Evolutionary conservation across 371 early-diverging fungal species (phyloP).

Genomic region (Mucor plumbeus): DNA sequence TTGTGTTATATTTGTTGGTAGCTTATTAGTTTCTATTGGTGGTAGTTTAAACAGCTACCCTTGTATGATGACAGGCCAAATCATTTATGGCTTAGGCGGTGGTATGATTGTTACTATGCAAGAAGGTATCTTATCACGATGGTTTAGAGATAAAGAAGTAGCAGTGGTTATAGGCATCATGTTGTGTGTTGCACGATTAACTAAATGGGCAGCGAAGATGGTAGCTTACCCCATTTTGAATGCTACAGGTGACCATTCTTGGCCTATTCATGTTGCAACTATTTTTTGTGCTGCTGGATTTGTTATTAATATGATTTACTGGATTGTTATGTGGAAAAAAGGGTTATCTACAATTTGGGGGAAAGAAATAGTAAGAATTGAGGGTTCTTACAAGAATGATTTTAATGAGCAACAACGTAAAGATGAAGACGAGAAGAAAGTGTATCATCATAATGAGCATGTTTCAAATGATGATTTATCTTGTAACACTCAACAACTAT

Average conservation of each 20-base stretch:
- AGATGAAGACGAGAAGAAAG: conserved; percentile 5
- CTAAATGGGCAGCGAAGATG: conserved; percentile 51
- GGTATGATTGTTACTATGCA: conserved; percentile 55
- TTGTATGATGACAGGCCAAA: conserved; percentile 50
- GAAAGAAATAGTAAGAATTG: conserved; percentile 33
- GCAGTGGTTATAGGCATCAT: conserved; percentile 44
- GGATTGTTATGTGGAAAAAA: conserved; percentile 42
- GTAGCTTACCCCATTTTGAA: conserved; percentile 44
- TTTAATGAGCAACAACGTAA: conserved; percentile 5
- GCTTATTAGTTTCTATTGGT: conserved; percentile 42
- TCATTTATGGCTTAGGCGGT: conserved; percentile 52
- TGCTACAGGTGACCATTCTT: conserved; percentile 27
- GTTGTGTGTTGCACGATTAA: conserved; percentile 40
- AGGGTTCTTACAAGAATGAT: conserved; percentile 16
- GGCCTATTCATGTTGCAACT: conserved; percentile 46
- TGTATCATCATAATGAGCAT: conserved; percentile 6
- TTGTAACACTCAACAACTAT: background rate
- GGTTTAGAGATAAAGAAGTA: conserved; percentile 51
- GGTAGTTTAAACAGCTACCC: conserved; percentile 37
- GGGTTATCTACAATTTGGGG: conserved; percentile 41
- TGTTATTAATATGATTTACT: conserved; percentile 37
- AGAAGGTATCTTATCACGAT: conserved; percentile 50
- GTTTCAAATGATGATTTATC: background rate
- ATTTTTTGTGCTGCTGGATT: conserved; percentile 44
- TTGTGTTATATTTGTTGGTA: conserved; percentile 39